Evolutionary conservation across 2,329 filamentous ascomycete species (phyloP).

Genomic region (Fusarium chaquense): DNA sequence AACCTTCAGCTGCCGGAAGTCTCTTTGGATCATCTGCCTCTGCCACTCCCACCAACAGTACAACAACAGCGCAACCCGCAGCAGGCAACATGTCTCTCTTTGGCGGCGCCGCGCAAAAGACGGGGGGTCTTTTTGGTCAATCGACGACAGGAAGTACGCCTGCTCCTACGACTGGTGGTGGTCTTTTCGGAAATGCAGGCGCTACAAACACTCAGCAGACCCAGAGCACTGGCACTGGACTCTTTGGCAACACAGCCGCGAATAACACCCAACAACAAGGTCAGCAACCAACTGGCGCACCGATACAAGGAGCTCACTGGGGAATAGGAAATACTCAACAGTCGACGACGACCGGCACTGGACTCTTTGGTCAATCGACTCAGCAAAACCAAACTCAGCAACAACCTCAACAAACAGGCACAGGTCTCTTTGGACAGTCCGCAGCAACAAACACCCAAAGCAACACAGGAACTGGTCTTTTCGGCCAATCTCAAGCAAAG

Average conservation of each 20-base stretch:
- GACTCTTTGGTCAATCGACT: constrained; percentile 46
- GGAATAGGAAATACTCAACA: constrained; percentile 36
- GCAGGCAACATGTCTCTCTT: constrained; percentile 51
- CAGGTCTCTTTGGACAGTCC: constrained; percentile 50
- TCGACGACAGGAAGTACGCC: constrained; percentile 41
- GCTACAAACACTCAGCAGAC: constrained; percentile 48
- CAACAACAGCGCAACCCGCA: constrained; percentile 43
- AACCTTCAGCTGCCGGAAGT: constrained; percentile 52
- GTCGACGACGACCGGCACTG: constrained; percentile 27
- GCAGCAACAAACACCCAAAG: constrained; percentile 34
- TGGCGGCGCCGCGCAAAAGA: constrained; percentile 44
- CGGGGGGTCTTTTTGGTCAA: constrained; percentile 50
- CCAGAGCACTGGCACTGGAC: constrained; percentile 41
- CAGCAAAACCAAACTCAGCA: constrained; percentile 37
- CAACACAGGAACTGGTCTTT: constrained; percentile 49
- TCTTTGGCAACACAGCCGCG: constrained; percentile 49
- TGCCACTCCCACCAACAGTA: constrained; percentile 42
- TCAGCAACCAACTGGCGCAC: constrained; percentile 29
- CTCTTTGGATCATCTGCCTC: constrained; percentile 53
- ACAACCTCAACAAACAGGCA: constrained; percentile 42
- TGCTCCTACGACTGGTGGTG: constrained; percentile 42
- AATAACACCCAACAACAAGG: constrained; percentile 44
- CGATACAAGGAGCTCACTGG: constrained; percentile 39
- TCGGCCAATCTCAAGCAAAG: constrained; percentile 53
- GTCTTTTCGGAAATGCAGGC: constrained; percentile 51